phyloP scores from a whole-genome alignment of 2,329 filamentous ascomycete species.

The Talaromyces rugulosus region DNA sequence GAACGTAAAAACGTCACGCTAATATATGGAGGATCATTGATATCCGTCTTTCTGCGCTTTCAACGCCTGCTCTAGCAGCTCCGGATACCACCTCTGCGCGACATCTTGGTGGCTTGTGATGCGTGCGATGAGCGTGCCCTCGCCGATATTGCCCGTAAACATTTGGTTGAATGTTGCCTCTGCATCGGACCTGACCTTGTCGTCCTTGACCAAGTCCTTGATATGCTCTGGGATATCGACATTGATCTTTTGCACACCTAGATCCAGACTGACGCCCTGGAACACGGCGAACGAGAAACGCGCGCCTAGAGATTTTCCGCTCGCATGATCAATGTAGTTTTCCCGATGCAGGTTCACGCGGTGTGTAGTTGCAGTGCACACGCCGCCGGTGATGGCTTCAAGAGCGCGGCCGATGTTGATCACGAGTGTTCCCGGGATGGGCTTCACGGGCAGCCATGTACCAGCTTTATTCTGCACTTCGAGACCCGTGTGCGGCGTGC shows the following conservation, averaged over 20 bases:
- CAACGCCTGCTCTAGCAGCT: constrained; percentile 26
- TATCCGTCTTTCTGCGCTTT: constrained; percentile 20
- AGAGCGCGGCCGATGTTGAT: constrained; percentile 45
- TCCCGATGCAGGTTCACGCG: constrained; percentile 26
- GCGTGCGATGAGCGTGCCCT: constrained; percentile 32
- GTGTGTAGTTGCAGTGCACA: constrained; percentile 35
- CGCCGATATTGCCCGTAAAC: constrained; percentile 27
- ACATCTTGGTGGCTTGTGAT: constrained; percentile 36
- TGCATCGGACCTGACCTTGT: constrained; percentile 31
- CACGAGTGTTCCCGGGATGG: constrained; percentile 43
- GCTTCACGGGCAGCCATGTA: constrained; percentile 43
- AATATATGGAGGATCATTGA: neutral
- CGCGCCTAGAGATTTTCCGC: constrained; percentile 24
- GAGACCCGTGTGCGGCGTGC: constrained; percentile 40
- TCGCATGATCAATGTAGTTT: constrained; percentile 22
- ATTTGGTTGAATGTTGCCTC: constrained; percentile 33
- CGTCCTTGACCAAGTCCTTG: constrained; percentile 25
- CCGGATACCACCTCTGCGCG: constrained; percentile 33
- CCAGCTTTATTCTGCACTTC: constrained; percentile 47
- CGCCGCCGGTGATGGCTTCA: constrained; percentile 31
- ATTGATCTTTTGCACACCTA: constrained; percentile 25
- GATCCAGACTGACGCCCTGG: constrained; percentile 31
- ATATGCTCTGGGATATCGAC: constrained; percentile 29
- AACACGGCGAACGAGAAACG: constrained; percentile 35
- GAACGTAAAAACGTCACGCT: neutral